phyloP scores from a whole-genome alignment of 2,329 filamentous ascomycete species.

The Fusarium tricinctum region DNA sequence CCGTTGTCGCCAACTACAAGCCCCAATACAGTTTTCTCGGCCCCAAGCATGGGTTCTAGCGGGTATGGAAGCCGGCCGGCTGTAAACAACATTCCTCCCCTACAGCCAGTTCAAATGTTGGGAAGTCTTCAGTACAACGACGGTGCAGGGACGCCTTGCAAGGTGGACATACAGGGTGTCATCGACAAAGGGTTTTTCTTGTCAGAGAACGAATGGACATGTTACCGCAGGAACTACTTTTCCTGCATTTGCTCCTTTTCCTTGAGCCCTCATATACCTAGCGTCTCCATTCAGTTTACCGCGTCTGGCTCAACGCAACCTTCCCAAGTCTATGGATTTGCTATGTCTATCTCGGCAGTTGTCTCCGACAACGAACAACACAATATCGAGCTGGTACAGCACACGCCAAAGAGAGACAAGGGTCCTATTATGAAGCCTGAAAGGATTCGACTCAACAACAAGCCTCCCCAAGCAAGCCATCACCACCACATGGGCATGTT shows the following conservation, averaged over 20 bases:
- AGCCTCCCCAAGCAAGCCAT: constrained; percentile 68
- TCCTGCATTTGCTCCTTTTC: constrained; percentile 85
- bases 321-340: constrained; percentile 79
- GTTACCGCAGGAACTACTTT: constrained; percentile 93
- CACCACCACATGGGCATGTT: constrained; percentile 64
- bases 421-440: constrained; percentile 83
- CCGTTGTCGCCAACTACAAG: constrained; percentile 68
- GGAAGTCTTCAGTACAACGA: constrained; percentile 74
- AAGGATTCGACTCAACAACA: constrained; percentile 76
- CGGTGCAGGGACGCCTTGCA: constrained; percentile 64
- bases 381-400: constrained; percentile 86
- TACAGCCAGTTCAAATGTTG: constrained; percentile 64
- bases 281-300: constrained; percentile 66
- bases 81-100: constrained; percentile 65
- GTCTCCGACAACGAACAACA: constrained; percentile 83
- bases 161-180: constrained; percentile 80
- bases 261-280: constrained; percentile 69
- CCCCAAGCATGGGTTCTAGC: constrained; percentile 64
- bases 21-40: constrained; percentile 61
- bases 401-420: constrained; percentile 92
- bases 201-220: constrained; percentile 87
- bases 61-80: constrained; percentile 55
- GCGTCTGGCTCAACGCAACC: constrained; percentile 65
- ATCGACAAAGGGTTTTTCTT: constrained; percentile 93
- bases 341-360: constrained; percentile 86